Conservation (phyloP, 345 rosid species). For the Ricinus communis region DNA sequence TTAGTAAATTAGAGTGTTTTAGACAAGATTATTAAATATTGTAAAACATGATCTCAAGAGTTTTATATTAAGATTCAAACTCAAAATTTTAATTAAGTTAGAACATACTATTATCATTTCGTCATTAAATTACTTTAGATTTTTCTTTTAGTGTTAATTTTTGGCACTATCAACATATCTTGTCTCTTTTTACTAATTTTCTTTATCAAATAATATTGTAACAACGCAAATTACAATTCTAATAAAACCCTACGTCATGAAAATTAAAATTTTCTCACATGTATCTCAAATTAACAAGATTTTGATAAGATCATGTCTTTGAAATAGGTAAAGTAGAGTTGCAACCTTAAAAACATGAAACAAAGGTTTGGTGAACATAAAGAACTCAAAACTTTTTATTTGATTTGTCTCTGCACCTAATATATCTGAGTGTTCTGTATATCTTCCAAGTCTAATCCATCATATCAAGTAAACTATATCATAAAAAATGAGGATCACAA, state of each 20-base stretch:
- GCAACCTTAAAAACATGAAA: neutral
- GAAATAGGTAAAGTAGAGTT: constrained; percentile 10
- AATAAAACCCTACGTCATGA: neutral
- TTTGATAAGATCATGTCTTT: neutral
- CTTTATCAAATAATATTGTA: neutral
- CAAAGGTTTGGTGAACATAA: neutral
- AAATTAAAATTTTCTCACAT: neutral
- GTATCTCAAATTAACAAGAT: neutral
- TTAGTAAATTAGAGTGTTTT: too few relatives aligned
- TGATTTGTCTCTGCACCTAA: constrained; percentile 1
- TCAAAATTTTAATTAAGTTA: too few relatives aligned
- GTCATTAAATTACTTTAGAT: too few relatives aligned
- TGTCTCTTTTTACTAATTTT: neutral
- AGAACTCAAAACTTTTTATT: neutral
- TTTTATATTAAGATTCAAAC: too few relatives aligned
- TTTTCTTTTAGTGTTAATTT: neutral
- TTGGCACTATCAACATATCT: too few relatives aligned
- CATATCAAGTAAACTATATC: constrained; percentile 10
- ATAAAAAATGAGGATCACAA: neutral
- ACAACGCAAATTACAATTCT: neutral
- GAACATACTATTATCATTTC: too few relatives aligned
- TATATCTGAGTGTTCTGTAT: neutral
- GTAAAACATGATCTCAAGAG: too few relatives aligned
- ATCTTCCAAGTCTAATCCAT: constrained; percentile 21
- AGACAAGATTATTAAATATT: too few relatives aligned